Evolutionary conservation across 352 stramenopile species (phyloP), one percentile per base, ranked within the genome.

Genomic region (Globisporangium splendens): DNA sequence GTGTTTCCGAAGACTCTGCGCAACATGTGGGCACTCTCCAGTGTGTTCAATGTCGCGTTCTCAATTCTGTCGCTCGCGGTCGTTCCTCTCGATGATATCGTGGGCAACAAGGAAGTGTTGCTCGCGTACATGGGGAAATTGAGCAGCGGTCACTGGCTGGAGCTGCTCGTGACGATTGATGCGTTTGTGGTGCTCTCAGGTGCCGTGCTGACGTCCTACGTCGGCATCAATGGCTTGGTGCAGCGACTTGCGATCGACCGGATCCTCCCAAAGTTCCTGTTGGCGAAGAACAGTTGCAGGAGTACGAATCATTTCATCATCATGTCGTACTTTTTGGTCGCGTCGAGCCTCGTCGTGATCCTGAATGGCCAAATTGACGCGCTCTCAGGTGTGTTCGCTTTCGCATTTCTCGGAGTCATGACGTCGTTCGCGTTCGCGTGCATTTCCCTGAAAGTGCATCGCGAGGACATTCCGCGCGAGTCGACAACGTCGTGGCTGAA

Each of bases 11-110:
- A 86, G 57, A 88, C 79, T 8, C 61, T 89, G 56, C 55, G 75
- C 20, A 93, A 93, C 63, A 96, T 96, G 88, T 96, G 88, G 88
- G 18, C 70, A 2, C 83, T 88, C 48, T 88, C 92, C 6, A 83
- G 83, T 1, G 61, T 96, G 24, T 96, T 93, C 69, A 97, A 97
- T 57, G 75, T 88, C 38, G 61, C 83, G 7, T 66, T 97, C 15
- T 91, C 86, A 6, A 72, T 95, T 33, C 77, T 97, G 39, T 76
- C 77, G 21, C 75, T 97, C 47, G 75, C 78, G 28, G 83, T 95
- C 28, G 71, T 97, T 28, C 81, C 79, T 4, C 72, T 97, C 24
- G 64, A 86, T 10, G 38, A 43, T 17, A 18, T 22, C 3, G 46
- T 33, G 28, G 58, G n/a, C 20, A 69, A 87, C 49, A 77, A 83